These are phyloP conservation scores for Paramecium tetraurelia DNA, from an alignment of 73 alveolate species.

Conservation along the genomic window DNA sequence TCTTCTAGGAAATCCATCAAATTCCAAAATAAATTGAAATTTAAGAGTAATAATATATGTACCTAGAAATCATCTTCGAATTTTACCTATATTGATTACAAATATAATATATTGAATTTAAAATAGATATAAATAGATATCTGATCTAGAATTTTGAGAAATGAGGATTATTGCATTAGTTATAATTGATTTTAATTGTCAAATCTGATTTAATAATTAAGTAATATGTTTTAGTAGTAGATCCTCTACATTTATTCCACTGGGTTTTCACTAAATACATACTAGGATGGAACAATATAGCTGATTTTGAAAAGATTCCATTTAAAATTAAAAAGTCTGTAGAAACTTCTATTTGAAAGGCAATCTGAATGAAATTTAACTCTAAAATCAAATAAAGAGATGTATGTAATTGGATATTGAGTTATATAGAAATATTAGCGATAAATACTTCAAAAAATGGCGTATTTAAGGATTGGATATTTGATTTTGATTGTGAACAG, in stretches of 20 bases:
- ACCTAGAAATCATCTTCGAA: not conserved
- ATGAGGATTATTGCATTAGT: not conserved
- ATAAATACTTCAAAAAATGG: not conserved
- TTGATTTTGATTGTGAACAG: not conserved
- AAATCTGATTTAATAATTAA: not conserved
- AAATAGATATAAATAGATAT: too few species aligned
- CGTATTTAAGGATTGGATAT: not conserved
- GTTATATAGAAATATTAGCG: not conserved
- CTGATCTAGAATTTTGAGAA: conserved; percentile 20
- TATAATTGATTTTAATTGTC: not conserved
- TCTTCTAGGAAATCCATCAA: not conserved
- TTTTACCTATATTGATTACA: not conserved
- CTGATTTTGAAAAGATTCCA: too few species aligned
- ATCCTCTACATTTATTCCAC: too few species aligned
- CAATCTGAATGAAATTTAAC: too few species aligned
- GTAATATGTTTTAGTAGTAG: not conserved
- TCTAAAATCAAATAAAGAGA: not conserved
- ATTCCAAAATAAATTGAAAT: not conserved
- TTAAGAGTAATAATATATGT: not conserved
- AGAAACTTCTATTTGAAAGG: too few species aligned
- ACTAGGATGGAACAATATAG: too few species aligned
- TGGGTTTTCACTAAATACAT: too few species aligned
- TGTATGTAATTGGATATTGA: not conserved
- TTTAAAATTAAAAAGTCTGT: too few species aligned
- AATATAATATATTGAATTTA: not conserved